Conservation (phyloP, 371 early-diverging fungal species). For the Parasitella parasitica region DNA sequence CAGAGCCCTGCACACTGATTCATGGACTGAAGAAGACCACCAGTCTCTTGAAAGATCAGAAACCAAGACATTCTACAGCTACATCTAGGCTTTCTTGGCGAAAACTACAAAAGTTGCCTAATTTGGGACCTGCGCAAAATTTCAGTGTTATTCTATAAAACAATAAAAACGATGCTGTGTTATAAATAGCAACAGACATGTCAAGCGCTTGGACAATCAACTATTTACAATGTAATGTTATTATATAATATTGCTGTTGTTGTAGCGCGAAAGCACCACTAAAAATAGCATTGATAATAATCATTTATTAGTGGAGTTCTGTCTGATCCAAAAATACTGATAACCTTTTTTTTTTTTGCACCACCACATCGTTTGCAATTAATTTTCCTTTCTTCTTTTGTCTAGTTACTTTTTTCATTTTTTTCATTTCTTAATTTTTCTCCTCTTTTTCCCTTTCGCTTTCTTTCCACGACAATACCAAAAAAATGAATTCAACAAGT, state of each 20-base stretch:
- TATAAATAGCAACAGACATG: no score
- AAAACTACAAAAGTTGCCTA: neutral
- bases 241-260: no score
- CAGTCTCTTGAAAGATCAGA: neutral
- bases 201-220: no score
- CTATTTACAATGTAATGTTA: no score
- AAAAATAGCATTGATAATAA: neutral
- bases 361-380: neutral
- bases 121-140: neutral
- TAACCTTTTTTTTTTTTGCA: neutral
- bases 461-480: neutral
- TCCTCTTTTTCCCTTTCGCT: neutral
- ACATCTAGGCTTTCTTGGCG: neutral
- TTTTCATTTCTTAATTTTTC: neutral
- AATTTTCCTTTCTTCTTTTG: neutral
- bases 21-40: neutral
- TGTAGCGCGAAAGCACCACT: neutral
- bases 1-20: neutral
- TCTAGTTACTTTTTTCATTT: neutral
- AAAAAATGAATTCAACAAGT: slow-evolving; percentile 1
- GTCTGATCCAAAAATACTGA: neutral
- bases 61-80: neutral
- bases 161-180: no score
- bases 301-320: neutral
- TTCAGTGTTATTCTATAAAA: no score